These are phyloP conservation scores for Babesia ovis DNA, from an alignment of 169 alveolate genomes.

Conservation along the genomic window DNA sequence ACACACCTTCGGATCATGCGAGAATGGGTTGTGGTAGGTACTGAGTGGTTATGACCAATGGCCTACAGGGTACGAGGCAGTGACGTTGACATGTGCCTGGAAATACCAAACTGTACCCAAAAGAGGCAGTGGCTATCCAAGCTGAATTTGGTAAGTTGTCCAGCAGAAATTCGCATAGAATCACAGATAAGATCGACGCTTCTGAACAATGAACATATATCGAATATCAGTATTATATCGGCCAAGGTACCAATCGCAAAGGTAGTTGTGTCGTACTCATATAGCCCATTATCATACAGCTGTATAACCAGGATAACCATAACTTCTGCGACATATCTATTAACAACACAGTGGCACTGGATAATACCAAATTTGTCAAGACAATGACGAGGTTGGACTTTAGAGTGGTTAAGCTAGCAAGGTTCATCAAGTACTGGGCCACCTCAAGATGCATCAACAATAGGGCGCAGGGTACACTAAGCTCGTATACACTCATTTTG, in stretches of 20 bases:
- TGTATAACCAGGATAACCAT: conserved; percentile 44
- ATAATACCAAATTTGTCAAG: conserved; percentile 73
- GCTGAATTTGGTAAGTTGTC: conserved; percentile 38
- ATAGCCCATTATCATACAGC: conserved; percentile 9
- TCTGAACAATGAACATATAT: conserved; percentile 17
- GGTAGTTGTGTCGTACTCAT: conserved; percentile 7
- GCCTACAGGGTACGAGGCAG: conserved; percentile 52
- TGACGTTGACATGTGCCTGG: conserved; percentile 65
- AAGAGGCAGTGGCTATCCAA: conserved; percentile 60
- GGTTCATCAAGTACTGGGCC: conserved; percentile 86
- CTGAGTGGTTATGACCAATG: not conserved
- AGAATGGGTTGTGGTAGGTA: conserved; percentile 59
- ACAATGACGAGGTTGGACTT: conserved; percentile 67
- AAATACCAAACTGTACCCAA: conserved; percentile 56
- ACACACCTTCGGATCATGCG: conserved; percentile 66
- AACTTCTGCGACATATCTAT: conserved; percentile 79
- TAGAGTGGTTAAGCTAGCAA: conserved; percentile 74
- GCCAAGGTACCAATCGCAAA: conserved; percentile 82
- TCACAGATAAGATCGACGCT: conserved; percentile 39
- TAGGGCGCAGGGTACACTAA: conserved; percentile 76
- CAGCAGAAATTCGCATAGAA: not conserved
- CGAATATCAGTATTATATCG: conserved; percentile 66
- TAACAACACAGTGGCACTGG: conserved; percentile 82
- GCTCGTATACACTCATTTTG: conserved; percentile 82
- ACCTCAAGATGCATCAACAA: conserved; percentile 76